Conservation (phyloP, 2,329 filamentous ascomycete species). For the Alternaria novae-zelandiae region DNA sequence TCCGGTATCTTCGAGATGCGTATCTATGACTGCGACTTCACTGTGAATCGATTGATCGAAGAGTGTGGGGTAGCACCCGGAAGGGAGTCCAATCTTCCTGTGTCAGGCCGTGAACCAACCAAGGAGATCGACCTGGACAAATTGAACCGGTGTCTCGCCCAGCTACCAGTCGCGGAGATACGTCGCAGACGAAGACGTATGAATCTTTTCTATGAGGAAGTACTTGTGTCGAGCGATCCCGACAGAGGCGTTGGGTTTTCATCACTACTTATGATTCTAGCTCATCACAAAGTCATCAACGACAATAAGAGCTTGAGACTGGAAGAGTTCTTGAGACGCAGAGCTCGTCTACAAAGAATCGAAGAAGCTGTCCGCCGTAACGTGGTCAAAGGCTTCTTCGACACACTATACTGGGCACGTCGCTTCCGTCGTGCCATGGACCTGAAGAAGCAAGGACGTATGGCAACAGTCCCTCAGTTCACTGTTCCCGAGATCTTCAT, state of each 20-base stretch:
- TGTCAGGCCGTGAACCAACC: conserved; percentile 49
- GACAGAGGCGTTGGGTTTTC: conserved; percentile 92
- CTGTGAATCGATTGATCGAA: conserved; percentile 84
- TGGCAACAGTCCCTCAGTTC: conserved; percentile 79
- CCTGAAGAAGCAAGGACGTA: conserved; percentile 71
- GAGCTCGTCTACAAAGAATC: conserved; percentile 88
- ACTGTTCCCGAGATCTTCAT: conserved; percentile 89
- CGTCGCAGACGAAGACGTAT: conserved; percentile 77
- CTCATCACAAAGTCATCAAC: conserved; percentile 98
- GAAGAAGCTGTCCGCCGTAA: conserved; percentile 92
- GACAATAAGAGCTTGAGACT: conserved; percentile 95
- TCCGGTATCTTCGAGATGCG: conserved; percentile 97
- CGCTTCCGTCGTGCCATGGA: conserved; percentile 79
- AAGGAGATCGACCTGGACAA: conserved; percentile 72
- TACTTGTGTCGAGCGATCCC: conserved; percentile 89
- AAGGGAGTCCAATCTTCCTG: conserved; percentile 55
- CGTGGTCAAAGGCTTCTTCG: conserved; percentile 92
- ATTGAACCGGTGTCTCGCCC: conserved; percentile 73
- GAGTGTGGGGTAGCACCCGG: conserved; percentile 71
- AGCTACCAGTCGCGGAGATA: conserved; percentile 77
- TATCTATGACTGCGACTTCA: conserved; percentile 90
- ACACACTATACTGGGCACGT: conserved; percentile 88
- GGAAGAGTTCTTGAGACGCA: conserved; percentile 91
- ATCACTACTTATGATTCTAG: conserved; percentile 89
- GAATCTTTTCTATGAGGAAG: conserved; percentile 97